Evolutionary conservation across 108 stramenopile species (phyloP).

Genomic region (Skeletonema potamos): DNA sequence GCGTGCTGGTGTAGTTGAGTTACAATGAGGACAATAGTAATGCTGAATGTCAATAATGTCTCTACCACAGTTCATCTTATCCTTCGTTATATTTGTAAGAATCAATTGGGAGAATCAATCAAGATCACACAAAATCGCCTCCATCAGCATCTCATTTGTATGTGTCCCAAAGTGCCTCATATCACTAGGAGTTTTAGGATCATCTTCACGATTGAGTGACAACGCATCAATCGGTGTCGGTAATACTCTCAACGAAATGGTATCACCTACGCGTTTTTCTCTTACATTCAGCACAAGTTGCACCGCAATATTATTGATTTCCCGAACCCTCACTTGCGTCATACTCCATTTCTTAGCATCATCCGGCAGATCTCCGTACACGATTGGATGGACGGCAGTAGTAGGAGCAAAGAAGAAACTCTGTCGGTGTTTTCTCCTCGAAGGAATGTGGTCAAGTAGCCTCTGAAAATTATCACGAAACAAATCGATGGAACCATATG

Average conservation of each 20-base stretch:
- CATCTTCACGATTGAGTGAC: slow-evolving; percentile 17
- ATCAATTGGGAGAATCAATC: neutral
- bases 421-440: neutral
- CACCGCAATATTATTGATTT: slow-evolving; percentile 13
- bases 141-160: slow-evolving; percentile 27
- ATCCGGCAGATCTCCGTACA: slow-evolving; percentile 1
- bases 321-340: slow-evolving; percentile 16
- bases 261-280: slow-evolving; percentile 1
- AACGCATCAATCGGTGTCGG: slow-evolving; percentile 17
- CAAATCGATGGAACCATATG: slow-evolving; percentile 16
- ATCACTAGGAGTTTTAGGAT: slow-evolving; percentile 20
- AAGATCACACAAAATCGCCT: slow-evolving; percentile 21
- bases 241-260: slow-evolving; percentile 6
- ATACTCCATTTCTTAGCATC: slow-evolving; percentile 30
- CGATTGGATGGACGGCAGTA: slow-evolving; percentile 27
- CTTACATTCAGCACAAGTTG: slow-evolving; percentile 7
- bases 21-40: slow-evolving; percentile 32
- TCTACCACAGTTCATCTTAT: neutral
- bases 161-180: slow-evolving; percentile 19
- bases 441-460: slow-evolving; percentile 15
- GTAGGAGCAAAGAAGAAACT: slow-evolving; percentile 25
- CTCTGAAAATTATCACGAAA: slow-evolving; percentile 19
- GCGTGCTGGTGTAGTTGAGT: slow-evolving; percentile 85
- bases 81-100: neutral
- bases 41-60: neutral